Base-by-base conservation (phyloP, 208 protist genomes). In the Crithidia brevicula region DNA sequence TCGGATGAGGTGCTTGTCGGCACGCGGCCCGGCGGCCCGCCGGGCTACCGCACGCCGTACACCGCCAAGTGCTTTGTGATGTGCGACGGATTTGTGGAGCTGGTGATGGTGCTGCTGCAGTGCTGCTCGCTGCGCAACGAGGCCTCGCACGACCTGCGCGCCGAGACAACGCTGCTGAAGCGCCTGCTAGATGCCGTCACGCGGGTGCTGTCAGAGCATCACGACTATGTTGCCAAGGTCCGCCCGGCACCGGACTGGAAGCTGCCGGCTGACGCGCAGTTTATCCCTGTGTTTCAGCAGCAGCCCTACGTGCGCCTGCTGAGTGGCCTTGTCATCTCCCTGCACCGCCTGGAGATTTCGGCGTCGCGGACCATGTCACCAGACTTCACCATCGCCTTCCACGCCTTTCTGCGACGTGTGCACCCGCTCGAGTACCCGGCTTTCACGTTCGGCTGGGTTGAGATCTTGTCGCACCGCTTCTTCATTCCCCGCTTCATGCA, bases 401-500 rank as follows among this genome's bases (percentile, higher is more conserved):
- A 86, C n/a, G 80, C 88, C 25, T 71, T 94, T 8, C 82, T 99
- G 36, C 88, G 95, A 52, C 72, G 77, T 11, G 63, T 99, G 25
- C 77, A 79, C 18, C 99, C 99, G 23, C 57, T 74, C 15, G 82
- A 93, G 30, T 81, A 98, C 33, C 98, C 98, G 18, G 98, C 77
- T n/a, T 99, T 99, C 69, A 91, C 95, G 31, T 99, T 99, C 86
- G 92, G 98, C 36, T 99, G 98, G 98, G 81, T 99, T 8, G 97
- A 99, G 75, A 88, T 99, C 9, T 83, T 99, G 36, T 93, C 96
- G 11, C 98, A 99, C 74, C 91, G 98, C 52, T 75, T 92, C 10
- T 97, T 99, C 80, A 98, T 99, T 75, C 94, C 97, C n/a, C 97
- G 98, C 53, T 93, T 99, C 46, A 84, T 99, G 36, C 75, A 73